Percentiles rank a stretch among this genome's conserved stretches.
Conservation (phyloP, 2,329 filamentous ascomycete genomes). For the Verticillium longisporum region DNA sequence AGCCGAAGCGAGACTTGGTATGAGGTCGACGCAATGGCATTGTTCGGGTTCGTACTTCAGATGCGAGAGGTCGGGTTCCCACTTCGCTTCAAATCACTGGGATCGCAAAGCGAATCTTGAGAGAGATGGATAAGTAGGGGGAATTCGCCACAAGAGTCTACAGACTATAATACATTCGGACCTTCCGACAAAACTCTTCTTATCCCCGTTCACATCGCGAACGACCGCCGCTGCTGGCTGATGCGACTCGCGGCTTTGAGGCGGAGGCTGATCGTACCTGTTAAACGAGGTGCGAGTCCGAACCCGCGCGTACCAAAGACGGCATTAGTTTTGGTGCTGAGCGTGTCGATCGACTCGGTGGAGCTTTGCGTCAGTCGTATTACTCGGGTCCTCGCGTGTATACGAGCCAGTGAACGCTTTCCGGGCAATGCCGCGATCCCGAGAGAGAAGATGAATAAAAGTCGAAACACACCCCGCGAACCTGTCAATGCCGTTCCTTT, state of each 20-base stretch:
- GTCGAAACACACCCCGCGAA: neutral
- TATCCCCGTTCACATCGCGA: no score
- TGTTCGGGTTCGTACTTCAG: neutral
- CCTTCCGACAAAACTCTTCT: no score
- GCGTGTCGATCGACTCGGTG: neutral
- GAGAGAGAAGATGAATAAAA: neutral
- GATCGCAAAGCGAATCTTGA: neutral
- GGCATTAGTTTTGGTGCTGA: no score
- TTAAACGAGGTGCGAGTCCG: neutral
- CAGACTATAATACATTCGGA: no score
- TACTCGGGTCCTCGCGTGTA: neutral
- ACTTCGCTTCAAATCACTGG: neutral
- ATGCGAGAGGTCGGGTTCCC: no score
- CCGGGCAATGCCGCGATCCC: neutral
- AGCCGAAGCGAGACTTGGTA: neutral
- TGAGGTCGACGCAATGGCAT: constrained; percentile 58
- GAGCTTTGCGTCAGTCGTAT: neutral
- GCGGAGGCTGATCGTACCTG: no score
- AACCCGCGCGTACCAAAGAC: neutral
- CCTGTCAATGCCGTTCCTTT: neutral
- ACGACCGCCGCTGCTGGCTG: no score
- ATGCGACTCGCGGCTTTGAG: no score
- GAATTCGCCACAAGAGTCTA: no score
- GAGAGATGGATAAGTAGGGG: neutral
- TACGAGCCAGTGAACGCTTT: neutral